Conservation (phyloP, 306 rosid species). For the Adenanthera pavonina region DNA sequence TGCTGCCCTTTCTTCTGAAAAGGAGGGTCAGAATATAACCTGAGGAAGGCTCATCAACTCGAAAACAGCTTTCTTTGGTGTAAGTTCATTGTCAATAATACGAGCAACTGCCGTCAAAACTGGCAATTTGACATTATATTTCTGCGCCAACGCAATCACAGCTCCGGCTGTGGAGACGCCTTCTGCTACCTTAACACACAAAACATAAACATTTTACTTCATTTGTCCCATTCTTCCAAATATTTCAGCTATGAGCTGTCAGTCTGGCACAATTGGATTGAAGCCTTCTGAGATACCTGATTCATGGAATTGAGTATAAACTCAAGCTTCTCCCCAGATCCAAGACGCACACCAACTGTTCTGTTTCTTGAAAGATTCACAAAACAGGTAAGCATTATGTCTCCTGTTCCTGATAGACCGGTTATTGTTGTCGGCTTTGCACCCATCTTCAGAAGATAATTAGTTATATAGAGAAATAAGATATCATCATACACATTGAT, state of each 20-base stretch:
- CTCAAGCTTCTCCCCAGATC: constrained; percentile 87
- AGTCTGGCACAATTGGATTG: background rate
- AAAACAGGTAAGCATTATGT: constrained; percentile 92
- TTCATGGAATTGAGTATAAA: constrained; percentile 79
- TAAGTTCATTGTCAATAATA: constrained; percentile 80
- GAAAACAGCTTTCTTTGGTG: constrained; percentile 87
- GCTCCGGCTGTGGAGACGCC: constrained; percentile 98
- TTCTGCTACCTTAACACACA: constrained; percentile 75
- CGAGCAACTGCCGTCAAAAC: constrained; percentile 97
- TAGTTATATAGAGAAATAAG: constrained; percentile 19
- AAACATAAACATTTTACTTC: constrained; percentile 7
- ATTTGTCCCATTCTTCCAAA: background rate
- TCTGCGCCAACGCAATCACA: constrained; percentile 88
- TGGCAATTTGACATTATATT: constrained; percentile 90
- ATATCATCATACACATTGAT: constrained; percentile 4
- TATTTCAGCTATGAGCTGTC: constrained; percentile 5
- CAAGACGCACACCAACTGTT: constrained; percentile 90
- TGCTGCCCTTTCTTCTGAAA: background rate
- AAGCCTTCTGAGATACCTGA: constrained; percentile 60
- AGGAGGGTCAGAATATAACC: constrained; percentile 52
- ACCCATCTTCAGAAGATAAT: constrained; percentile 78
- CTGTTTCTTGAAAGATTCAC: constrained; percentile 92
- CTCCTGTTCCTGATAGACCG: constrained; percentile 92
- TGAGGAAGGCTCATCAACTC: constrained; percentile 95
- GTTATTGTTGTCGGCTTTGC: constrained; percentile 88